Percentiles rank a stretch among this genome's conserved stretches.
Evolutionary conservation across 352 stramenopile species (phyloP).

Genomic region (Phytophthora hibernalis): DNA sequence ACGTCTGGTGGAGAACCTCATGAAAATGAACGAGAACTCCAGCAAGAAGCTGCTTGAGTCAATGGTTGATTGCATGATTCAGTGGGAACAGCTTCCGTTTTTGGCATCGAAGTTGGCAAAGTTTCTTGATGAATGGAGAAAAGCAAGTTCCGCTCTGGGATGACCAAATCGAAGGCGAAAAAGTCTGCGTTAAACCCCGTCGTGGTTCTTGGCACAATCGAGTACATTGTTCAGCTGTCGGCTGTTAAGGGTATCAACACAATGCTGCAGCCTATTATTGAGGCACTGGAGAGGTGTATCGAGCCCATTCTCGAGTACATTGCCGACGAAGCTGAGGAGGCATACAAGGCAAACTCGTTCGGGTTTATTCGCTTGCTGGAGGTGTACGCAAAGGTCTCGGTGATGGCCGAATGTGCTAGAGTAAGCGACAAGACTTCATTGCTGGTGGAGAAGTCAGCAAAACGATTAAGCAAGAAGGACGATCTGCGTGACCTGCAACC

Average conservation of each 20-base stretch:
- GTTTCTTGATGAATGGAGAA: conserved; percentile 66
- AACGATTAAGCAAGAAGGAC: conserved; percentile 46
- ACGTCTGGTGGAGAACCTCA: conserved; percentile 66
- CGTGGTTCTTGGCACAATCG: conserved; percentile 65
- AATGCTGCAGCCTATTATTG: conserved; percentile 56
- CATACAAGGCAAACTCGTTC: conserved; percentile 64
- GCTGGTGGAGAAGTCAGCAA: conserved; percentile 53
- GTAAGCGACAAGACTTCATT: conserved; percentile 58
- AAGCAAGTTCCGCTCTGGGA: conserved; percentile 44
- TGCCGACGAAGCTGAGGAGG: conserved; percentile 44
- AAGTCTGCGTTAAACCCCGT: conserved; percentile 62
- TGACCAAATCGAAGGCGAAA: conserved; percentile 39
- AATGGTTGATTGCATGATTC: conserved; percentile 79
- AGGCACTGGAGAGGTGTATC: conserved; percentile 49
- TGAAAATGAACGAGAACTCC: conserved; percentile 76
- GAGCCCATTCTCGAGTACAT: conserved; percentile 56
- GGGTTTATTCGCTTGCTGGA: conserved; percentile 73
- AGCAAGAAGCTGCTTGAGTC: conserved; percentile 80
- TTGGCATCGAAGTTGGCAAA: conserved; percentile 67
- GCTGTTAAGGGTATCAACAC: conserved; percentile 54
- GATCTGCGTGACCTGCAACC: conserved; percentile 62
- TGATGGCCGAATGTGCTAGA: conserved; percentile 59
- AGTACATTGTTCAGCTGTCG: conserved; percentile 69
- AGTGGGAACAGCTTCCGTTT: conserved; percentile 79
- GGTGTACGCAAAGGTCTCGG: conserved; percentile 68